Evolutionary conservation across 1,284 basidiomycete species (phyloP).

Genomic region (Cutaneotrichosporon spelunceum): DNA sequence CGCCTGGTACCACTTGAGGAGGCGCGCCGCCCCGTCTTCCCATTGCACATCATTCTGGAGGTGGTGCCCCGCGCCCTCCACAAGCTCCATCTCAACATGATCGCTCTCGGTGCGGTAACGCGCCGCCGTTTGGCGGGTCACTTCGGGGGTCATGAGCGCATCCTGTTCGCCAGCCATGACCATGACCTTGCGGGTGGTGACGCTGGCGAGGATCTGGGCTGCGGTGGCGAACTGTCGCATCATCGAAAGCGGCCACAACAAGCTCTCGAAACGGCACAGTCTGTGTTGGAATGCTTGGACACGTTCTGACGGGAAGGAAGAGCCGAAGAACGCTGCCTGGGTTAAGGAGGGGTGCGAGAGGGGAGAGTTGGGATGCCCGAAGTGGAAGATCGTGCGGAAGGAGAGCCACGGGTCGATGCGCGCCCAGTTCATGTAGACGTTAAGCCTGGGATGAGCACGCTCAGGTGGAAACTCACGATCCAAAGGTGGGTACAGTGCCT

Average conservation of each 20-base stretch:
- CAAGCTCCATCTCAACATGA: constrained; percentile 9
- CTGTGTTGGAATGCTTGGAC: constrained; percentile 13
- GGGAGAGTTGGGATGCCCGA: constrained; percentile 16
- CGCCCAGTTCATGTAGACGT: constrained; percentile 16
- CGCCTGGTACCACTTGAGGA: constrained; percentile 9
- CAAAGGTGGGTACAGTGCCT: constrained; percentile 13
- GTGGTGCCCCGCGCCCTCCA: constrained; percentile 18
- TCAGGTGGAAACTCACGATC: constrained; percentile 8
- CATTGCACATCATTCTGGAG: constrained; percentile 21
- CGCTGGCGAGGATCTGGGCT: background rate
- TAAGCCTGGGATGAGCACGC: constrained; percentile 6
- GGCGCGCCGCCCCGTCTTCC: constrained; percentile 12
- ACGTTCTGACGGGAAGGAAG: background rate
- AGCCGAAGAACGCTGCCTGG: constrained; percentile 15
- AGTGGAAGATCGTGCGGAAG: constrained; percentile 13
- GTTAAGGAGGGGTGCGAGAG: constrained; percentile 15
- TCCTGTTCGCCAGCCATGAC: constrained; percentile 17
- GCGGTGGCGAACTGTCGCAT: constrained; percentile 14
- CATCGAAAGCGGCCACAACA: constrained; percentile 16
- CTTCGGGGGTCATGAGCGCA: constrained; percentile 16
- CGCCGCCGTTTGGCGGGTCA: constrained; percentile 14
- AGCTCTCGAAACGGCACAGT: constrained; percentile 14
- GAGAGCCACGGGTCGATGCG: constrained; percentile 16
- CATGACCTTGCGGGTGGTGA: background rate
- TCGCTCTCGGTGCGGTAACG: constrained; percentile 9